Evolutionary conservation across 352 stramenopile genomes (phyloP).

Genomic region (Phytopythium litorale): DNA sequence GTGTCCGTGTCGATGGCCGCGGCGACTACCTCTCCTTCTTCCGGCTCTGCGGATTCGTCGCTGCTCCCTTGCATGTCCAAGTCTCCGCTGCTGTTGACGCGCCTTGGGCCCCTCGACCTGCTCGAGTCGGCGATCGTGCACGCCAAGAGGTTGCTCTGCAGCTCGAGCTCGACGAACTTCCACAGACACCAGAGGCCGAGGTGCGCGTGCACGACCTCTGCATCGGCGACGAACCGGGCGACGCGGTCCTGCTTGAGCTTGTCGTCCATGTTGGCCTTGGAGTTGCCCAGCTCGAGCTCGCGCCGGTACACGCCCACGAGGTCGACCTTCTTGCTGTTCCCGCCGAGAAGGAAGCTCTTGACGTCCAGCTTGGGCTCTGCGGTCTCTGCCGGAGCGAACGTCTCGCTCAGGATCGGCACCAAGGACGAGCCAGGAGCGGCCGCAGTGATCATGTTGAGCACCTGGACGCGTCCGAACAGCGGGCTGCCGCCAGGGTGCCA

Average conservation of each 20-base stretch:
- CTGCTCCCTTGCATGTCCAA: constrained; percentile 18
- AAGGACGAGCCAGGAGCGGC: constrained; percentile 16
- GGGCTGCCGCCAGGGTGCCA: constrained; percentile 41
- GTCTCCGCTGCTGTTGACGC: constrained; percentile 10
- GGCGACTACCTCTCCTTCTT: constrained; percentile 26
- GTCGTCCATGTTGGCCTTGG: constrained; percentile 65
- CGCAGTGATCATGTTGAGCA: constrained; percentile 59
- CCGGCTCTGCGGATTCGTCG: constrained; percentile 20
- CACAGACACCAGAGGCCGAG: constrained; percentile 76
- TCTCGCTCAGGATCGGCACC: constrained; percentile 48
- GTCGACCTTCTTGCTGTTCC: constrained; percentile 68
- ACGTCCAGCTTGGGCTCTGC: constrained; percentile 20
- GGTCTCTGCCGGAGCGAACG: constrained; percentile 17
- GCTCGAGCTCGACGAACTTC: constrained; percentile 76
- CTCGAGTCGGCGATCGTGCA: constrained; percentile 57
- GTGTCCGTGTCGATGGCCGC: constrained; percentile 5
- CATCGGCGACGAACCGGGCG: constrained; percentile 67
- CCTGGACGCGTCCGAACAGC: constrained; percentile 56
- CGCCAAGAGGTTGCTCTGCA: constrained; percentile 67
- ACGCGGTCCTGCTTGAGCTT: constrained; percentile 69
- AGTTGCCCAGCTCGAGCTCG: constrained; percentile 71
- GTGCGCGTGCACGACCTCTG: constrained; percentile 53
- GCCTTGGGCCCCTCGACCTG: constrained; percentile 26
- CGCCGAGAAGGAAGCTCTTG: constrained; percentile 61
- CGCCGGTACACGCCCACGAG: constrained; percentile 55